These are phyloP conservation scores for Pluteus cervinus DNA, from an alignment of 768 basidiomycete species.

Conservation along the genomic window DNA sequence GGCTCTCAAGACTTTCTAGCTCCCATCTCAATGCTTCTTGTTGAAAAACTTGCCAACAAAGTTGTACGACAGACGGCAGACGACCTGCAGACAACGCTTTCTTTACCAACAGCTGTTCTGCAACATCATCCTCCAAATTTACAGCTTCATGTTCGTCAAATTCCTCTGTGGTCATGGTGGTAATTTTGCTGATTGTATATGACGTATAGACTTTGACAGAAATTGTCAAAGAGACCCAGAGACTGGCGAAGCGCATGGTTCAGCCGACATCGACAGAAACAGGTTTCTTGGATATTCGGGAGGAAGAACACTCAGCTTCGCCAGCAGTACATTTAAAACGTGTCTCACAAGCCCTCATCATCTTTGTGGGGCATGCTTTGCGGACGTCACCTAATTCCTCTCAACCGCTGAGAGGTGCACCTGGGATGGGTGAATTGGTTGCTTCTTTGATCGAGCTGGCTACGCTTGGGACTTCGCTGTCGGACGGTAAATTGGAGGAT, in stretches of 20 bases:
- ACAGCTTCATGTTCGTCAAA: slow-evolving; percentile 47
- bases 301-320: slow-evolving; percentile 51
- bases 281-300: slow-evolving; percentile 55
- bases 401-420: slow-evolving; percentile 13
- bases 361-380: slow-evolving; percentile 54
- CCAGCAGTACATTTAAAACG: slow-evolving; percentile 40
- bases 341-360: slow-evolving; percentile 61
- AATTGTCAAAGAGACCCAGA: slow-evolving; percentile 58
- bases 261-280: slow-evolving; percentile 29
- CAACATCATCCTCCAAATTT: slow-evolving; percentile 43
- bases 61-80: slow-evolving; percentile 55
- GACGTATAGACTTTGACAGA: slow-evolving; percentile 52
- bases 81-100: slow-evolving; percentile 53
- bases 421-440: slow-evolving; percentile 36
- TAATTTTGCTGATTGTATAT: slow-evolving; percentile 5
- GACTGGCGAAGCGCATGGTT: slow-evolving; percentile 42
- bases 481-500: slow-evolving; percentile 34
- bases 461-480: slow-evolving; percentile 21
- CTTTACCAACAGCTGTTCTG: slow-evolving; percentile 62
- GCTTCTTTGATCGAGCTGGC: slow-evolving; percentile 43
- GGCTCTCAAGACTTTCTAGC: slow-evolving; percentile 77
- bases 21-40: slow-evolving; percentile 76
- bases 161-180: not conserved
- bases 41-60: slow-evolving; percentile 71
- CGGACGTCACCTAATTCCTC: slow-evolving; percentile 14